A percentile compares a stretch with the other conserved stretches of the same genome.
Evolutionary conservation across 495 filamentous ascomycete genomes (phyloP).

Genomic region (Glonium stellatum): DNA sequence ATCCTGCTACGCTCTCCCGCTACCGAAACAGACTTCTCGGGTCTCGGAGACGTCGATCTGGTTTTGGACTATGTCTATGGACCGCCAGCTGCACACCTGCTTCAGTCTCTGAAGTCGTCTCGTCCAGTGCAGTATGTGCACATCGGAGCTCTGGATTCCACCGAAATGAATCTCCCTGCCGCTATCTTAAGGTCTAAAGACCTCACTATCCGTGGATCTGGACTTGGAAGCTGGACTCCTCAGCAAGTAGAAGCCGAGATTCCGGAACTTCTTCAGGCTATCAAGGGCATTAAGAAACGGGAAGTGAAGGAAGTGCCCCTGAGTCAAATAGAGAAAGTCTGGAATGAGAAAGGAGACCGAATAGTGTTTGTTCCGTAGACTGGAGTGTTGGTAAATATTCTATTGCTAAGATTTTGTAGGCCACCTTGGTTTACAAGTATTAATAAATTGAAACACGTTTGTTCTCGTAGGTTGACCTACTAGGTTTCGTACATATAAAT

Average conservation of each 20-base stretch:
- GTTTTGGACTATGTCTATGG: slow-evolving; percentile 32
- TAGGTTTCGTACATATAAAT: too few relatives aligned
- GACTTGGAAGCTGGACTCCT: slow-evolving; percentile 28
- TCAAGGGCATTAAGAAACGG: slow-evolving; percentile 16
- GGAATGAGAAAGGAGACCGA: slow-evolving; percentile 12
- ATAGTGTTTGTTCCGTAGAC: slow-evolving; percentile 1
- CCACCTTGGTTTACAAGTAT: too few relatives aligned
- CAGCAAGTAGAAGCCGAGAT: slow-evolving; percentile 22
- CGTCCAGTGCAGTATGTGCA: slow-evolving; percentile 27
- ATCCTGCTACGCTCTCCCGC: slow-evolving; percentile 35
- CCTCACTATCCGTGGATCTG: slow-evolving; percentile 27
- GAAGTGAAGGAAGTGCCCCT: slow-evolving; percentile 18
- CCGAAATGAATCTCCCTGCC: slow-evolving; percentile 18
- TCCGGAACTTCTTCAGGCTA: slow-evolving; percentile 20
- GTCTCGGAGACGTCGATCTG: slow-evolving; percentile 29
- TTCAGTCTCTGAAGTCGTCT: slow-evolving; percentile 10
- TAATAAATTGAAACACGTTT: too few relatives aligned
- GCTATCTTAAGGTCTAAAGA: slow-evolving; percentile 26
- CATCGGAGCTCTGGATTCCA: slow-evolving; percentile 21
- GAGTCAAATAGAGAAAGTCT: slow-evolving; percentile 28
- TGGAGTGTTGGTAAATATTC: too few relatives aligned
- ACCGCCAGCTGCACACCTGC: slow-evolving; percentile 10
- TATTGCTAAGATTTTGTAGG: too few relatives aligned
- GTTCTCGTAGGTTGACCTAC: too few relatives aligned
- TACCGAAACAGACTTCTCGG: slow-evolving; percentile 39